Conservation (phyloP, 768 basidiomycete genomes). For the Russula foetens region DNA sequence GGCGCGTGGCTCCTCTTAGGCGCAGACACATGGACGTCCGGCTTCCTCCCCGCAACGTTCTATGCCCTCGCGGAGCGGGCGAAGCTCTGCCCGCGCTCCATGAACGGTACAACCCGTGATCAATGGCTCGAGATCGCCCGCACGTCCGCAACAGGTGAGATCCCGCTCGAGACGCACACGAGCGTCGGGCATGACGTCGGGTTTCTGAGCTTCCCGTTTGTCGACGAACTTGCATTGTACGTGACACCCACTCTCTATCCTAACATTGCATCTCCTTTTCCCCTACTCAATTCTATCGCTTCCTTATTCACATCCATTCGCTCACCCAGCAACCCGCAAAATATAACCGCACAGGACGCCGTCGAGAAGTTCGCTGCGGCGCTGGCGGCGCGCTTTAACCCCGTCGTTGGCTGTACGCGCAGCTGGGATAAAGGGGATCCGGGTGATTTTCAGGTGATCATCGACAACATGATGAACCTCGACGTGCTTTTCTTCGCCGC, state of each 20-base stretch:
- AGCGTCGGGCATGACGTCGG: conserved; percentile 61
- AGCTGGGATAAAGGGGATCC: conserved; percentile 58
- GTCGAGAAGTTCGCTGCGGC: conserved; percentile 50
- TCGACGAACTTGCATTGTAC: conserved; percentile 51
- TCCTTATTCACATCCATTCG: background rate
- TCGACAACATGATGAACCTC: conserved; percentile 74
- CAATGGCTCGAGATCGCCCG: conserved; percentile 48
- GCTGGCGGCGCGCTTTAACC: conserved; percentile 50
- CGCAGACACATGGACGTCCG: conserved; percentile 58
- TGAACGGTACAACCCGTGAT: conserved; percentile 36
- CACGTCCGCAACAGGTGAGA: conserved; percentile 41
- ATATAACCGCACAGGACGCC: conserved; percentile 45
- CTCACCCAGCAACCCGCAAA: conserved; percentile 43
- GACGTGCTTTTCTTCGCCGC: conserved; percentile 33
- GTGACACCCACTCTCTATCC: conserved; percentile 21
- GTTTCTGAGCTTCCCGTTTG: conserved; percentile 62
- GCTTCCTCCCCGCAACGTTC: conserved; percentile 54
- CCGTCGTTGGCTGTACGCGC: conserved; percentile 58
- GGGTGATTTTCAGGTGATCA: conserved; percentile 58
- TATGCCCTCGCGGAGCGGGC: conserved; percentile 53
- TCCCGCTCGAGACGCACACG: conserved; percentile 41
- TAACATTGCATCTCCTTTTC: background rate
- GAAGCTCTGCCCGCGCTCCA: conserved; percentile 36
- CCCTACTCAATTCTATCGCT: background rate
- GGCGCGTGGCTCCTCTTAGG: conserved; percentile 48